Conservation (phyloP, 371 early-diverging fungal species). For the Phascolomyces articulosus region DNA sequence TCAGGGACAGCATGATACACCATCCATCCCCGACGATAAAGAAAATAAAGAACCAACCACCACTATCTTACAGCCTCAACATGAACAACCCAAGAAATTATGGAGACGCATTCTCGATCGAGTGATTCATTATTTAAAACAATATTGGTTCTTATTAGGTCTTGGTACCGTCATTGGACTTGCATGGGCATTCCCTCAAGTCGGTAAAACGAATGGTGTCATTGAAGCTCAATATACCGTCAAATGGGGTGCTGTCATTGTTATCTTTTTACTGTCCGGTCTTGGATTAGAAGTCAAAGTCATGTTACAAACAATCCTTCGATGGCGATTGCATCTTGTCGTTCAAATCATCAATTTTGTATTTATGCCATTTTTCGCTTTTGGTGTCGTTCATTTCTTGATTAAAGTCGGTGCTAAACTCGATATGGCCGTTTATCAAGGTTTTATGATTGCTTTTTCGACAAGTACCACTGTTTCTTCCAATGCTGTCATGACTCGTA, state of each 20-base stretch:
- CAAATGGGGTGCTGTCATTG: conserved; percentile 67
- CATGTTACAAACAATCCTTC: conserved; percentile 55
- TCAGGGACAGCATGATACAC: neutral
- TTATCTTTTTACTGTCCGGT: conserved; percentile 76
- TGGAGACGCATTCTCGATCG: neutral
- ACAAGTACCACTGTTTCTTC: conserved; percentile 81
- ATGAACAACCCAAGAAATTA: neutral
- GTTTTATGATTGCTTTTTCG: conserved; percentile 67
- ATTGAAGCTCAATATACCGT: conserved; percentile 70
- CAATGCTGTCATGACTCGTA: conserved; percentile 79
- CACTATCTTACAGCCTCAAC: neutral
- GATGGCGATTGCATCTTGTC: conserved; percentile 65
- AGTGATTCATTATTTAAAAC: neutral
- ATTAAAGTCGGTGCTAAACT: conserved; percentile 47
- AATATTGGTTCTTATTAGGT: conserved; percentile 65
- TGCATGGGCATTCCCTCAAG: conserved; percentile 65
- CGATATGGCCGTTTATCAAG: conserved; percentile 60
- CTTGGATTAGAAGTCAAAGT: conserved; percentile 67
- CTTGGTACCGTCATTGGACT: conserved; percentile 65
- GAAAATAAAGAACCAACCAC: neutral
- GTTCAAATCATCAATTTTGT: conserved; percentile 70
- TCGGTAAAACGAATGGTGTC: conserved; percentile 64
- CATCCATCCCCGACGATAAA: neutral
- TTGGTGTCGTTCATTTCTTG: conserved; percentile 58
- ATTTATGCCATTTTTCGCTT: conserved; percentile 64